A percentile compares a stretch with the other conserved stretches of the same genome.
Evolutionary conservation across 2,329 filamentous ascomycete genomes (phyloP).

Genomic region (Madurella fahalii): DNA sequence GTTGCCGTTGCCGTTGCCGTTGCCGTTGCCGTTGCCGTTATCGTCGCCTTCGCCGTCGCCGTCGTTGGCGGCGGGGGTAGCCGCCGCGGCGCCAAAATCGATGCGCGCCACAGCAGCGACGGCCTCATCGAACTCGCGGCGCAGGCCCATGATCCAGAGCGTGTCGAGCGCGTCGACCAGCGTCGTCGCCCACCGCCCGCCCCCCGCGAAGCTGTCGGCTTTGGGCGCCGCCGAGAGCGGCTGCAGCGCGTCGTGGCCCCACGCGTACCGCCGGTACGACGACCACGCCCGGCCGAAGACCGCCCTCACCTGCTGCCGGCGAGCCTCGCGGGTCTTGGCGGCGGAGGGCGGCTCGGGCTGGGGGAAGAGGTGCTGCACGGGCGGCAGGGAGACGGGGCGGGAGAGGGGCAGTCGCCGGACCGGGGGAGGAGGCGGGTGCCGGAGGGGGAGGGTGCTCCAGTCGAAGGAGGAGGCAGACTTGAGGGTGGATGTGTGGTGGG

Average conservation of each 20-base stretch:
- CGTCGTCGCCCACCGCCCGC: conserved; percentile 21
- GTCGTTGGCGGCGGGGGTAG: too few relatives aligned
- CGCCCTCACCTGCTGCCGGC: conserved; percentile 13
- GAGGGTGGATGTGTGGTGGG: background rate
- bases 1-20: too few relatives aligned
- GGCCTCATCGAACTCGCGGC: conserved; percentile 49
- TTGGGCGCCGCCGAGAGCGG: conserved; percentile 15
- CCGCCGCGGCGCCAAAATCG: conserved; percentile 41
- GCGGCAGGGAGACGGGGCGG: background rate
- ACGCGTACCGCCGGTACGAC: conserved; percentile 40
- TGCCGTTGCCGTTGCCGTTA: too few relatives aligned
- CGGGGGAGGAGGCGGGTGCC: conserved; percentile 5
- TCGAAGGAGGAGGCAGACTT: conserved; percentile 21
- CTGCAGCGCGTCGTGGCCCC: conserved; percentile 21
- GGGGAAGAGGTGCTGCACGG: conserved; percentile 15
- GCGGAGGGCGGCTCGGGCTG: conserved; percentile 1
- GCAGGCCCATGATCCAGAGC: conserved; percentile 55
- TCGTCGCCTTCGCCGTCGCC: too few relatives aligned
- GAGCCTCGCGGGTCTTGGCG: conserved; percentile 1
- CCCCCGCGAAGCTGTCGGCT: conserved; percentile 20
- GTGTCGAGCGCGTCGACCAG: conserved; percentile 40
- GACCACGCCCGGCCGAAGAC: conserved; percentile 34
- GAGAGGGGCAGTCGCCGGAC: conserved; percentile 4
- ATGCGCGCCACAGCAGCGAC: conserved; percentile 43
- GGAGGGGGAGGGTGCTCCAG: conserved; percentile 11